Percentiles rank a stretch among this genome's conserved stretches.
Evolutionary conservation across 2,329 filamentous ascomycete genomes (phyloP).

Genomic region (Biscogniauxia marginata): DNA sequence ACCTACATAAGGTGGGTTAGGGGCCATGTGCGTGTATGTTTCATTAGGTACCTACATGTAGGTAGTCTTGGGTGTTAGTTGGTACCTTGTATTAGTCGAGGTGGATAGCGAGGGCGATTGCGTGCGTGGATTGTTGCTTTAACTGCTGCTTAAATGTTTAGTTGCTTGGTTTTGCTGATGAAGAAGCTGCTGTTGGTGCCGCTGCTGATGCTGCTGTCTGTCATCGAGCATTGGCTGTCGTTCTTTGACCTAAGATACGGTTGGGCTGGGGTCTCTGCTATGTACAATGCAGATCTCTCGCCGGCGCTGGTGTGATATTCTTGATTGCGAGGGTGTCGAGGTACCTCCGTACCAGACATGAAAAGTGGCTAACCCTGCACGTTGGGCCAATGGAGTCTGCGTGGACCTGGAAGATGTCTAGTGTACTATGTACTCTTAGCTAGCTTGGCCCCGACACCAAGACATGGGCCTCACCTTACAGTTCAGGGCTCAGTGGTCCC

Average conservation of each 20-base stretch:
- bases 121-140: background rate
- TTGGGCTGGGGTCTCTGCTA: background rate
- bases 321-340: background rate
- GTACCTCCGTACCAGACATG: constrained; percentile 2
- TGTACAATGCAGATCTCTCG: background rate
- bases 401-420: constrained; percentile 22
- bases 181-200: no score
- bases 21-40: no score
- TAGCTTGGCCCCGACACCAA: constrained; percentile 24
- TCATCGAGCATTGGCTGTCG: background rate
- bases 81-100: no score
- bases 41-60: no score
- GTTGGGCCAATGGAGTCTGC: constrained; percentile 17
- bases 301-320: background rate
- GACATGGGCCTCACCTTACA: constrained; percentile 20
- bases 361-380: constrained; percentile 16
- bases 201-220: no score
- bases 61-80: background rate
- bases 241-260: background rate
- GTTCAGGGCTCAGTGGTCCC: constrained; percentile 24
- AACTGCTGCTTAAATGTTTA: no score
- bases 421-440: no score
- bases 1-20: background rate
- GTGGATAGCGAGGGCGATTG: no score
- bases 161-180: no score